Conservation (phyloP, 192 early-diverging fungal genomes). For the Cetraspora pellucida region DNA sequence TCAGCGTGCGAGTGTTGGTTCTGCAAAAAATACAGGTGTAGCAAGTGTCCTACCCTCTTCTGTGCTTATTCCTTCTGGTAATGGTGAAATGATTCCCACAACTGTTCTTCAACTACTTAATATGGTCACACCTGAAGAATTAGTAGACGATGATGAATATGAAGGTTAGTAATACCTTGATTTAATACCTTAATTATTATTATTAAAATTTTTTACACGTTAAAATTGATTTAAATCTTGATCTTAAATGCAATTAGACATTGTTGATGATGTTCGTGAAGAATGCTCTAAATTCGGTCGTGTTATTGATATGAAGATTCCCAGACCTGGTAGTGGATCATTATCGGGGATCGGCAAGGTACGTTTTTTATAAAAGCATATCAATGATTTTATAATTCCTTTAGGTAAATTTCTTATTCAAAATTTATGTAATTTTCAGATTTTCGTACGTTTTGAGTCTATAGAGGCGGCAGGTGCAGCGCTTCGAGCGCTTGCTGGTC, state of each 20-base stretch:
- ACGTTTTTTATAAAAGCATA: constrained; percentile 11
- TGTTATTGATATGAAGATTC: constrained; percentile 83
- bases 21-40: constrained; percentile 53
- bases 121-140: constrained; percentile 88
- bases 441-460: constrained; percentile 78
- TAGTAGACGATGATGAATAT: constrained; percentile 84
- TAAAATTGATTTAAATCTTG: too few relatives aligned
- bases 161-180: constrained; percentile 52
- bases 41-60: constrained; percentile 52
- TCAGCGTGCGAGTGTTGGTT: constrained; percentile 88
- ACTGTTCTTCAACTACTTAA: constrained; percentile 88
- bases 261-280: constrained; percentile 86
- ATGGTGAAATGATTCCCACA: constrained; percentile 70
- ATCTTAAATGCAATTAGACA: constrained; percentile 55
- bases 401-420: neutral
- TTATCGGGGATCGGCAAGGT: constrained; percentile 85
- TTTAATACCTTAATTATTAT: neutral
- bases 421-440: constrained; percentile 49
- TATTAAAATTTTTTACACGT: too few relatives aligned
- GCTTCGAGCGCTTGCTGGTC: constrained; percentile 81
- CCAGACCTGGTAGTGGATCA: constrained; percentile 64
- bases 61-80: constrained; percentile 49
- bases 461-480: constrained; percentile 67
- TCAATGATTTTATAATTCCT: neutral
- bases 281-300: constrained; percentile 88